phyloP scores from a whole-genome alignment of 2,329 filamentous ascomycete species.

The Diplocarpon rosae region DNA sequence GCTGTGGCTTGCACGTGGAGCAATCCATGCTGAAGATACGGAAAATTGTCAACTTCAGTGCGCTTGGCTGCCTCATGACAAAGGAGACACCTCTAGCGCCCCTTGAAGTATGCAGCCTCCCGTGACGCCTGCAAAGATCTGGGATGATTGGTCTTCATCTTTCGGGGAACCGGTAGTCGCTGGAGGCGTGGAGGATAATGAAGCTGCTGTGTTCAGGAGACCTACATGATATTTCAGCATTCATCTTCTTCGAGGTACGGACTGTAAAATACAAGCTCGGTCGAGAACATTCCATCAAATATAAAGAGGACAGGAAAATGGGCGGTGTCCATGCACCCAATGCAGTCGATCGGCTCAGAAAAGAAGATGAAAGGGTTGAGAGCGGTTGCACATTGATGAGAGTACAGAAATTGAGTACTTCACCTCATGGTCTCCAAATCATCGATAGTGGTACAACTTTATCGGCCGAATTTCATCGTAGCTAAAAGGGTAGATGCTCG shows the following conservation, averaged over 20 bases:
- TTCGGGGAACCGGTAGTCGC: constrained; percentile 17
- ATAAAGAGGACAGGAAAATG: background rate
- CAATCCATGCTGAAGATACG: constrained; percentile 7
- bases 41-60: constrained; percentile 11
- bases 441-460: background rate
- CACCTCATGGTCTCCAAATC: background rate
- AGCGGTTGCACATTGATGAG: background rate
- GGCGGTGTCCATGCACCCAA: background rate
- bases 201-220: constrained; percentile 4
- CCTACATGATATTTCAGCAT: background rate
- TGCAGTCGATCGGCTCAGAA: background rate
- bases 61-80: constrained; percentile 12
- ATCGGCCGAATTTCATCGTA: background rate
- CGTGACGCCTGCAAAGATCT: constrained; percentile 1
- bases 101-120: constrained; percentile 11
- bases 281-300: constrained; percentile 1
- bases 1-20: constrained; percentile 13
- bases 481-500: background rate
- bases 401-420: background rate
- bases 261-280: background rate
- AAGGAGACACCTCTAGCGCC: constrained; percentile 6
- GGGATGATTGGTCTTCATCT: constrained; percentile 2
- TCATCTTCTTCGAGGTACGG: background rate
- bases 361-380: background rate
- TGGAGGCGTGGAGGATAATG: background rate